These are phyloP conservation scores for Corynascus novoguineensis DNA, from an alignment of 495 filamentous ascomycete species.

Conservation along the genomic window DNA sequence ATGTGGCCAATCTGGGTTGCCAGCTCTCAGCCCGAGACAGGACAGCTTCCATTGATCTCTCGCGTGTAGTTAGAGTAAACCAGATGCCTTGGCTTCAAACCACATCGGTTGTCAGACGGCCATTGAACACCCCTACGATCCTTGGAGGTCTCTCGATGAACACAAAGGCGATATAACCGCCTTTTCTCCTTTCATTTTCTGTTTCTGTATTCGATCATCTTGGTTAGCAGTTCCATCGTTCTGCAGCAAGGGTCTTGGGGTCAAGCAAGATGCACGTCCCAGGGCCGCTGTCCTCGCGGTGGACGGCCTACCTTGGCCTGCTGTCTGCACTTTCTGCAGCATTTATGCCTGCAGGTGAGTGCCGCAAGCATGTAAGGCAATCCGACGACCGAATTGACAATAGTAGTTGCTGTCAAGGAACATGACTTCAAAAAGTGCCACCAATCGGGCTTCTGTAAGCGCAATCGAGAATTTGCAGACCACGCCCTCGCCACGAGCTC, in stretches of 20 bases:
- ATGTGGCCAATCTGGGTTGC: slow-evolving; percentile 20
- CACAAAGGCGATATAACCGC: slow-evolving; percentile 8
- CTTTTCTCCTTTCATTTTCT: slow-evolving; percentile 8
- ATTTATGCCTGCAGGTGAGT: slow-evolving; percentile 47
- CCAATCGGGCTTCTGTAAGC: slow-evolving; percentile 94
- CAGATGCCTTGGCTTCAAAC: not conserved
- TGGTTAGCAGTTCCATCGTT: not conserved
- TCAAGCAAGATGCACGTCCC: slow-evolving; percentile 33
- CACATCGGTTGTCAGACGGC: not conserved
- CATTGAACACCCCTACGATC: slow-evolving; percentile 15
- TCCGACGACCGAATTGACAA: not conserved
- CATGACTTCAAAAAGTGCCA: slow-evolving; percentile 93
- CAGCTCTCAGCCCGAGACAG: not conserved
- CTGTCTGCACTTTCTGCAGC: slow-evolving; percentile 41
- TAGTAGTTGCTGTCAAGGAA: slow-evolving; percentile 75
- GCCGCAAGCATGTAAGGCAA: not conserved
- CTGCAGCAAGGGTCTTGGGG: slow-evolving; percentile 11
- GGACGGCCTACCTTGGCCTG: slow-evolving; percentile 51
- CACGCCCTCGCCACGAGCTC: slow-evolving; percentile 55
- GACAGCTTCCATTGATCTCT: slow-evolving; percentile 14
- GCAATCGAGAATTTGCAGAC: slow-evolving; percentile 87
- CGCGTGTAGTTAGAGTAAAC: not conserved
- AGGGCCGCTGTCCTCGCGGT: slow-evolving; percentile 47
- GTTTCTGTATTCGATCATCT: slow-evolving; percentile 14
- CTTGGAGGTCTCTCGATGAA: slow-evolving; percentile 22